Conservation (phyloP, 2,329 filamentous ascomycete species). For the Tolypocladium ovalisporum region DNA sequence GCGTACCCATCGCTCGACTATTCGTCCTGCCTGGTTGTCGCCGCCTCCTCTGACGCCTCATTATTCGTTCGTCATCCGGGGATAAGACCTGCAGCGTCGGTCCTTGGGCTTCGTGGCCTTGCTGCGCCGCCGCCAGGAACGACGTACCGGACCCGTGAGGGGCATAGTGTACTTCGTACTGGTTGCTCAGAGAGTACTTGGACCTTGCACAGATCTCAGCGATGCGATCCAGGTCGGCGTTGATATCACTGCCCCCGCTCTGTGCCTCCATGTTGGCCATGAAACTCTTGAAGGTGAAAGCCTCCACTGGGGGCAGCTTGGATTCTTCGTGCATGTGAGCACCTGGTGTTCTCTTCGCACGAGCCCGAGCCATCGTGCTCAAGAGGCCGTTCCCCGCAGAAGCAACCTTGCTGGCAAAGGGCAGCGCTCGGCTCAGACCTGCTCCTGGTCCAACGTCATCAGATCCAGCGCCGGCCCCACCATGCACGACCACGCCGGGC, state of each 20-base stretch:
- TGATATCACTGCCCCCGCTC: conserved; percentile 33
- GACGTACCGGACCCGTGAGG: conserved; percentile 48
- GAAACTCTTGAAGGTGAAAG: conserved; percentile 55
- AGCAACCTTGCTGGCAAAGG: conserved; percentile 19
- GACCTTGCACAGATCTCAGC: conserved; percentile 57
- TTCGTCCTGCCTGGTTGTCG: conserved; percentile 31
- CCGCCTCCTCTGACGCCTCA: conserved; percentile 26
- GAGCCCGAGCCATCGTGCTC: conserved; percentile 31
- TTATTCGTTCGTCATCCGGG: conserved; percentile 42
- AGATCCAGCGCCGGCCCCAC: conserved; percentile 14
- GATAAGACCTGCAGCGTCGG: conserved; percentile 47
- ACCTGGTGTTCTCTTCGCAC: conserved; percentile 23
- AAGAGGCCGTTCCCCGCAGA: conserved; percentile 27
- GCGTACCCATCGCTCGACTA: conserved; percentile 47
- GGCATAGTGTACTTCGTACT: conserved; percentile 54
- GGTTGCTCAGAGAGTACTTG: conserved; percentile 53
- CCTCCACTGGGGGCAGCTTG: conserved; percentile 49
- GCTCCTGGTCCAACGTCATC: conserved; percentile 17
- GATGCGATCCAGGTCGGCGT: conserved; percentile 50
- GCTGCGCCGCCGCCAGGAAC: conserved; percentile 26
- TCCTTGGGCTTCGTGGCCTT: conserved; percentile 25
- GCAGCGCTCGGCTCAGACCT: conserved; percentile 17
- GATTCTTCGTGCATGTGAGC: conserved; percentile 20
- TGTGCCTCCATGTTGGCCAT: conserved; percentile 43
- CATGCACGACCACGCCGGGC: conserved; percentile 15